A percentile compares a stretch with the other conserved stretches of the same genome.
Evolutionary conservation across 1,284 basidiomycete genomes (phyloP).

Genomic region (Cutaneotrichosporon cutaneum): DNA sequence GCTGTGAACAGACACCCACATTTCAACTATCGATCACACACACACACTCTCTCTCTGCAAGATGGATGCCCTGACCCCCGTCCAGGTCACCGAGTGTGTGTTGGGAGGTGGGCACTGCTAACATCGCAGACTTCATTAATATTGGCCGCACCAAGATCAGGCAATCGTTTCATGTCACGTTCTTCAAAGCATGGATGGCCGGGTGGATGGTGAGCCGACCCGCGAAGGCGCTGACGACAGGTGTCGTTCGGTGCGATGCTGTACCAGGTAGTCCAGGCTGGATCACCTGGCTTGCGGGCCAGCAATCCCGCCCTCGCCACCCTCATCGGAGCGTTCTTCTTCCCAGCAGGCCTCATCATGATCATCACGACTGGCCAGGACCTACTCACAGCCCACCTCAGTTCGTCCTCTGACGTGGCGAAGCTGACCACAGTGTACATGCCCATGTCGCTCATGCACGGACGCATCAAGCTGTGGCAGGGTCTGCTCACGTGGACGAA

Average conservation of each 20-base stretch:
- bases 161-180: conserved; percentile 28
- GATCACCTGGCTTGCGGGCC: conserved; percentile 23
- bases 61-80: conserved; percentile 9
- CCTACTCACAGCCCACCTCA: conserved; percentile 34
- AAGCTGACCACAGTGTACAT: conserved; percentile 28
- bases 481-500: conserved; percentile 43
- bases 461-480: conserved; percentile 29
- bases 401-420: conserved; percentile 7
- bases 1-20: too few relatives aligned
- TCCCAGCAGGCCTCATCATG: conserved; percentile 37
- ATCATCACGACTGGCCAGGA: conserved; percentile 33
- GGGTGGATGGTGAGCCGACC: conserved; percentile 29
- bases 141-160: conserved; percentile 28
- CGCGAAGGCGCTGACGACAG: conserved; percentile 1
- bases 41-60: neutral
- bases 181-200: conserved; percentile 36
- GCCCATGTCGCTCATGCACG: conserved; percentile 29
- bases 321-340: conserved; percentile 31
- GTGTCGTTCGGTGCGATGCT: conserved; percentile 34
- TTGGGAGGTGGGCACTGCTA: neutral
- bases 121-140: conserved; percentile 24
- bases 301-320: conserved; percentile 27
- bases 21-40: too few relatives aligned
- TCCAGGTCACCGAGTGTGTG: neutral
- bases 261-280: conserved; percentile 29